These are phyloP conservation scores for Aquilaria agallochum DNA, from an alignment of 441 rosid species.

Conservation along the genomic window DNA sequence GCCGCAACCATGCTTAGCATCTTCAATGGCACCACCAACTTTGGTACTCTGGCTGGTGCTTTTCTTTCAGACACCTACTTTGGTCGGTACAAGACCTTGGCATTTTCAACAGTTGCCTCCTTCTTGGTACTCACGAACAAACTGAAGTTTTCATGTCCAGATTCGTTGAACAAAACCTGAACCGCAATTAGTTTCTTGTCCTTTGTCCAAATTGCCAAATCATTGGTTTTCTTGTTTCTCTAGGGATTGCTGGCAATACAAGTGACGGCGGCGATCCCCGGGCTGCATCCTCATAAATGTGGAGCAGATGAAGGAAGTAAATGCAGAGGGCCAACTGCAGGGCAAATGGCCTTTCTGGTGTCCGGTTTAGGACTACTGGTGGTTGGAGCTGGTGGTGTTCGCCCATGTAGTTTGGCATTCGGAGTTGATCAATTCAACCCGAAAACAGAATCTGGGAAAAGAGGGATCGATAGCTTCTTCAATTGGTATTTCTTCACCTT, in stretches of 20 bases:
- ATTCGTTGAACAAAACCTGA: too few species aligned
- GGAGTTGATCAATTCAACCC: conserved; percentile 23
- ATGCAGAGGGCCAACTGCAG: conserved; percentile 18
- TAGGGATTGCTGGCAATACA: conserved; percentile 24
- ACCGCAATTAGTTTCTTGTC: too few species aligned
- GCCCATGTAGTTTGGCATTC: conserved; percentile 26
- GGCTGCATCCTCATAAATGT: conserved; percentile 20
- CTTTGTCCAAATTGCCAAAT: too few species aligned
- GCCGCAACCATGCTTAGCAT: conserved; percentile 34
- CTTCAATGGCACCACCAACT: conserved; percentile 39
- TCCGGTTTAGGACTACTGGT: conserved; percentile 15
- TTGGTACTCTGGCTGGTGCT: conserved; percentile 38
- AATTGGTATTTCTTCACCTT: conserved; percentile 29
- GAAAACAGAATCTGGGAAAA: conserved; percentile 19
- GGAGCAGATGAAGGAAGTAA: neutral
- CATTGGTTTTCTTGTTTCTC: neutral
- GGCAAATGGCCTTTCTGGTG: conserved; percentile 20
- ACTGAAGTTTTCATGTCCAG: neutral
- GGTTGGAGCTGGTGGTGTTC: conserved; percentile 19
- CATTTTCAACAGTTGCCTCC: conserved; percentile 23
- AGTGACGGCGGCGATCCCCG: conserved; percentile 23
- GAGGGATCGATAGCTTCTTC: conserved; percentile 26
- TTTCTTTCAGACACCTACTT: conserved; percentile 39
- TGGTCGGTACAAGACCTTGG: conserved; percentile 38
- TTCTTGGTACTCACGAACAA: conserved; percentile 22